Percentiles rank a stretch among this genome's conserved stretches.
phyloP scores from a whole-genome alignment of 1,284 basidiomycete genomes.

The Cryptococcus hybrid region DNA sequence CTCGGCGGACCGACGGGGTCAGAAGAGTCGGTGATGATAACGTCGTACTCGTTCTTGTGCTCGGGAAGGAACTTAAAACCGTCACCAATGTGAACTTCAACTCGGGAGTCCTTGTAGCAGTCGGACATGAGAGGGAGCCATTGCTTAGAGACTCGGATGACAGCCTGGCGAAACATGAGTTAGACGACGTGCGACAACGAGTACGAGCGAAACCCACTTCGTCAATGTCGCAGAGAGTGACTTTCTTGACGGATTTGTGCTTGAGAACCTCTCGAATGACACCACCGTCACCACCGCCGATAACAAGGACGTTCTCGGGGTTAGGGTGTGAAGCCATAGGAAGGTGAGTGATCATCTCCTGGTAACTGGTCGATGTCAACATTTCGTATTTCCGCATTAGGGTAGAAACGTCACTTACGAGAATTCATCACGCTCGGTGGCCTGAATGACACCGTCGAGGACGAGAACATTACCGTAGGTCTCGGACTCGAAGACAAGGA shows the following conservation, averaged over 20 bases:
- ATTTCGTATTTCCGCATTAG: not conserved
- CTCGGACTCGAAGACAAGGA: conserved; percentile 92
- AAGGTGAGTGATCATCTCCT: conserved; percentile 99
- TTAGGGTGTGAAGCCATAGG: conserved; percentile 94
- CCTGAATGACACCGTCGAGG: conserved; percentile 94
- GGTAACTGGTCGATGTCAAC: conserved; percentile 63
- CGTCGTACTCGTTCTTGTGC: conserved; percentile 88
- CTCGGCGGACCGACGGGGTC: conserved; percentile 80
- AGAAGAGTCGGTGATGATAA: conserved; percentile 98
- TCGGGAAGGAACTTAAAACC: conserved; percentile 96
- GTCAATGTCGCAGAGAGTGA: conserved; percentile 97
- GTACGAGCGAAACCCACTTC: conserved; percentile 59
- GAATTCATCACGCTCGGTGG: conserved; percentile 97
- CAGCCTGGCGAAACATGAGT: conserved; percentile 60
- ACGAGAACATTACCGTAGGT: conserved; percentile 95
- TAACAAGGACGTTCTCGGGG: conserved; percentile 93
- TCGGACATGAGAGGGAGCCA: conserved; percentile 94
- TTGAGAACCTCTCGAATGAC: conserved; percentile 97
- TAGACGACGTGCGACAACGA: not conserved
- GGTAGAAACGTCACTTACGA: conserved; percentile 61
- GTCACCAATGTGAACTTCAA: conserved; percentile 88
- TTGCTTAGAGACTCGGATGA: conserved; percentile 89
- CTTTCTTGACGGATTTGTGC: conserved; percentile 86
- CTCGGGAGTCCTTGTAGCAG: conserved; percentile 78
- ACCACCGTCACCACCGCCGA: conserved; percentile 94